Base-by-base conservation (phyloP, 331 rosid genomes). In the Rhamnella rubrinervis region DNA sequence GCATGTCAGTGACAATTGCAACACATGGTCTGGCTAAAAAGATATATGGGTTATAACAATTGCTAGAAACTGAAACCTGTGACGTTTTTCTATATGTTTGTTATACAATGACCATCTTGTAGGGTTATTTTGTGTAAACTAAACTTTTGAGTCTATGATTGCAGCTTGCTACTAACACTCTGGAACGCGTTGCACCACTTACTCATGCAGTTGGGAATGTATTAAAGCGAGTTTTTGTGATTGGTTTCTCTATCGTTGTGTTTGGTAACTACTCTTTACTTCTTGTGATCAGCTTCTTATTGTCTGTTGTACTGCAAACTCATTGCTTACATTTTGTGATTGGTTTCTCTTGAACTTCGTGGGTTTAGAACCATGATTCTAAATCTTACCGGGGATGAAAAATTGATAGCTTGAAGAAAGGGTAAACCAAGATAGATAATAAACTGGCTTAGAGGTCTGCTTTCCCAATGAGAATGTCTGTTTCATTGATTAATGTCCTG, bases 201-300 rank as follows among this genome's bases (percentile, higher is more conserved):
- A 91, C 96, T 52, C 97, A 91, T 39, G 97, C 97, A 12, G 97
- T 91, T 12, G 96, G 97, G 61, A 91, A 91, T 53, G 97, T 91
- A 55, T 74, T 91, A 89, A 91, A 91, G 86, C 85, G 91, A 65
- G 97, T 91, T 47, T 91, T 91, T 52, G 97, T 91, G 73, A 91
- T 91, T 4, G 96, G 97, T 1, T 91, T 91, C 86, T 88, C 97
- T 17, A 88, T 91, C 23, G 86, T 91, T 14, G 89, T 85, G 39
- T 88, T 91, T 3, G 97, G 96, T 91, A 91, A 77, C 69, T 68
- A 56, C 66, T 63, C 67, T 17, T 69, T 68, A 16, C 73, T 71
- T 17, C 14, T 50, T 20, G 15, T 47, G 15, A 51, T 19, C 56
- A 25, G 12, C 53, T 50, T n/a, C 37, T 17, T 9, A 19, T 39